Percentiles rank a stretch among this genome's conserved stretches.
Conservation (phyloP, 2,329 filamentous ascomycete species). For the Periconia sp. region DNA sequence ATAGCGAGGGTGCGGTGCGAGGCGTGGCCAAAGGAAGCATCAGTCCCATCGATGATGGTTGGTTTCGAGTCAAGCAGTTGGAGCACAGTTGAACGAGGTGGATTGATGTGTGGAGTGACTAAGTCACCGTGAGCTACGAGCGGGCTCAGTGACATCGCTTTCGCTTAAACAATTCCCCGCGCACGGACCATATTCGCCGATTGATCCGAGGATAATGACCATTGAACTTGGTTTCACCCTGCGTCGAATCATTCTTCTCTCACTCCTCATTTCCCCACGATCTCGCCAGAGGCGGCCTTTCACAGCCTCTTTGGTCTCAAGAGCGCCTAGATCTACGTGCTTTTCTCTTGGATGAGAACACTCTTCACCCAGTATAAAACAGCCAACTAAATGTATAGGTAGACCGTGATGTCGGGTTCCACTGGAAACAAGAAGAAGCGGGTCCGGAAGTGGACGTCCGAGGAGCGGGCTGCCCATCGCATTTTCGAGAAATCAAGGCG, state of each 20-base stretch:
- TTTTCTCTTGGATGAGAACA: not conserved
- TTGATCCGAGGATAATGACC: not conserved
- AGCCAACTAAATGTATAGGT: not conserved
- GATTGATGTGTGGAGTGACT: no score
- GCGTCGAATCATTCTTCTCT: not conserved
- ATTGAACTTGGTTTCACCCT: not conserved
- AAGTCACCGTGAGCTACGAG: not conserved
- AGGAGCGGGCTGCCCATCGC: constrained; percentile 23
- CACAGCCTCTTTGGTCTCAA: no score
- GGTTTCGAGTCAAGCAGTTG: no score
- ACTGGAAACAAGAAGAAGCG: constrained; percentile 16
- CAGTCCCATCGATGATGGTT: no score
- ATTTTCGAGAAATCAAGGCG: constrained; percentile 23
- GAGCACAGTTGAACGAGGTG: no score
- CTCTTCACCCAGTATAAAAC: not conserved
- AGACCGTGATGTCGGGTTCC: not conserved
- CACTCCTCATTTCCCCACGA: not conserved
- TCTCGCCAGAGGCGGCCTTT: no score
- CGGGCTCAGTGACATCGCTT: not conserved
- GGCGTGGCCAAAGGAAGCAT: not conserved
- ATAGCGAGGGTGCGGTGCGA: not conserved
- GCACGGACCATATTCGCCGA: not conserved
- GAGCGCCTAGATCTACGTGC: not conserved
- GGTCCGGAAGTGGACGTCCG: constrained; percentile 19
- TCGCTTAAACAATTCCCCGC: not conserved